Percentiles rank a stretch among this genome's conserved stretches.
Conservation (phyloP, 192 early-diverging fungal species). For the Mortierella antarctica region DNA sequence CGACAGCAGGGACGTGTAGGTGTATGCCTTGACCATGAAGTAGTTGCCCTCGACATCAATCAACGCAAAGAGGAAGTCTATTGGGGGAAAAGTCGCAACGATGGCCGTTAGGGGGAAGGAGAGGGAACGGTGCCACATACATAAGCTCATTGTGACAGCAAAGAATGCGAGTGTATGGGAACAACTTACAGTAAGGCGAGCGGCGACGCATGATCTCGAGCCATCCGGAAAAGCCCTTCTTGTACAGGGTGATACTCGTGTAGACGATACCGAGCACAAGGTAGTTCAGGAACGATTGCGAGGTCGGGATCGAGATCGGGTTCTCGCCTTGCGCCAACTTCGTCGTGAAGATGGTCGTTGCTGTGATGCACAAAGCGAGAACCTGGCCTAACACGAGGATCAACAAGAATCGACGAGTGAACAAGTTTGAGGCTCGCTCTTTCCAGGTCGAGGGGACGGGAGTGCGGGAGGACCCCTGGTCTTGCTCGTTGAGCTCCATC, state of each 20-base stretch:
- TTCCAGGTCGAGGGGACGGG: constrained; percentile 4
- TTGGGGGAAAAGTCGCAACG: constrained; percentile 1
- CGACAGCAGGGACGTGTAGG: constrained; percentile 79
- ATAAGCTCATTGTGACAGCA: not conserved
- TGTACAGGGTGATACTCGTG: constrained; percentile 60
- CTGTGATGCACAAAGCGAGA: constrained; percentile 81
- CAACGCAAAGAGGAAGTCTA: constrained; percentile 68
- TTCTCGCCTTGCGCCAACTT: constrained; percentile 64
- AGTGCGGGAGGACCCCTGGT: not conserved
- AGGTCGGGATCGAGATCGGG: constrained; percentile 70
- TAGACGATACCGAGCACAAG: constrained; percentile 72
- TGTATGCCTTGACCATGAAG: constrained; percentile 82
- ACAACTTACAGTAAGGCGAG: constrained; percentile 57
- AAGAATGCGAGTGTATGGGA: not conserved
- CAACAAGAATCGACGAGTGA: constrained; percentile 43
- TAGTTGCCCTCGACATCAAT: constrained; percentile 88
- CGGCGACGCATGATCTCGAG: constrained; percentile 54
- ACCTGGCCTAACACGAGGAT: constrained; percentile 71
- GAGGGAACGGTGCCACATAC: not conserved
- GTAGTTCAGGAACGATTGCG: constrained; percentile 80
- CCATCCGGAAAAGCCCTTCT: constrained; percentile 62
- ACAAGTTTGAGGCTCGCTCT: not conserved
- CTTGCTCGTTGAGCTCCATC: constrained; percentile 13
- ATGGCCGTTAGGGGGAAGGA: not conserved
- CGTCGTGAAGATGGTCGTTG: constrained; percentile 74